These are phyloP conservation scores for Panicum virgatum DNA, from an alignment of 202 grass and related monocot genomes.

Conservation along the genomic window DNA sequence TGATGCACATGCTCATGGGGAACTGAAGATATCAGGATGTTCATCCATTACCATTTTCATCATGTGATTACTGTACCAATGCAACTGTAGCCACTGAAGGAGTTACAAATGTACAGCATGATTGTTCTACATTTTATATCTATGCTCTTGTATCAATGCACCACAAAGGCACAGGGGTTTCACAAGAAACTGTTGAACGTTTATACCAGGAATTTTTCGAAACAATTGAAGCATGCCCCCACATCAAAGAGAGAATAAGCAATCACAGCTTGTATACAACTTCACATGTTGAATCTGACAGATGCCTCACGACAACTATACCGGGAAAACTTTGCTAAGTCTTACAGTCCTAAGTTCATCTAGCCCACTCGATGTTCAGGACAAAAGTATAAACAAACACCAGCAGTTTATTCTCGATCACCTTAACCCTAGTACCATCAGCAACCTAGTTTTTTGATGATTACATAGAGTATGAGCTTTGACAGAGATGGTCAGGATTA, in stretches of 20 bases:
- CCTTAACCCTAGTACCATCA: constrained; percentile 42
- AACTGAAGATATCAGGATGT: too few relatives aligned
- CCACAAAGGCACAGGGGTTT: not conserved
- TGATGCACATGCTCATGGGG: not conserved
- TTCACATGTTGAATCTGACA: constrained; percentile 43
- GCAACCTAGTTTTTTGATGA: constrained; percentile 33
- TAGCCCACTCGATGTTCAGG: constrained; percentile 35
- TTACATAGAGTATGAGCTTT: constrained; percentile 28
- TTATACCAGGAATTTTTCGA: not conserved
- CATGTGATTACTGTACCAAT: too few relatives aligned
- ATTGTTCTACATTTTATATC: not conserved
- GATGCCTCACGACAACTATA: constrained; percentile 35
- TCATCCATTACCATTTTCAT: too few relatives aligned
- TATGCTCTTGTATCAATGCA: not conserved
- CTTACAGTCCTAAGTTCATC: constrained; percentile 46
- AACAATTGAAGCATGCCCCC: not conserved
- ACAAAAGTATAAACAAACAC: constrained; percentile 34
- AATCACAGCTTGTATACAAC: constrained; percentile 36
- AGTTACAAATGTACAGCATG: too few relatives aligned
- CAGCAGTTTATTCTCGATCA: constrained; percentile 47
- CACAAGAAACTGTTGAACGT: not conserved
- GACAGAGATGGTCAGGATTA: constrained; percentile 19
- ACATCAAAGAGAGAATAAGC: not conserved
- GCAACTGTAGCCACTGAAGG: too few relatives aligned
- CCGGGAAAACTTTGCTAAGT: constrained; percentile 42